Conservation (phyloP, 768 basidiomycete genomes). For the Suillus weaverae region DNA sequence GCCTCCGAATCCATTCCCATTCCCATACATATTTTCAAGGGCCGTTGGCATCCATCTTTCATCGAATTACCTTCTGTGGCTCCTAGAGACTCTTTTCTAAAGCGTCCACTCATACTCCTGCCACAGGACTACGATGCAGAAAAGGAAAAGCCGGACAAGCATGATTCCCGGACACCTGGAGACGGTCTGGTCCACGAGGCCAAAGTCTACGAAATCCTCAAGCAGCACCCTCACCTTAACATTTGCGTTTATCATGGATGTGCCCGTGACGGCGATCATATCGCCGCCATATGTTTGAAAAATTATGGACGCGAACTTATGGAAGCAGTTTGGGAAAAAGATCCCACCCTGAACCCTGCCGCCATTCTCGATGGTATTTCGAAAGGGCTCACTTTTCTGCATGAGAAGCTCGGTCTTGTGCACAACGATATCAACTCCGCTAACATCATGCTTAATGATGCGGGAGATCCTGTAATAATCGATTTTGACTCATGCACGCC, state of each 20-base stretch:
- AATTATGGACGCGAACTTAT: neutral
- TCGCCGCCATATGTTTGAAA: conserved; percentile 19
- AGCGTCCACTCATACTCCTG: neutral
- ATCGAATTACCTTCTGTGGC: neutral
- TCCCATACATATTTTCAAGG: neutral
- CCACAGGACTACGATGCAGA: neutral
- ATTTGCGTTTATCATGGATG: conserved; percentile 24
- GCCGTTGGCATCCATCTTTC: neutral
- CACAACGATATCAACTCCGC: conserved; percentile 28
- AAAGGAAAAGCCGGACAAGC: neutral
- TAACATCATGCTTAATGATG: conserved; percentile 28
- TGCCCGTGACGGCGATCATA: conserved; percentile 13
- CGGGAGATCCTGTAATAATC: conserved; percentile 22
- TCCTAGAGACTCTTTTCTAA: neutral
- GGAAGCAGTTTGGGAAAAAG: neutral
- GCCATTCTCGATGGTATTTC: conserved; percentile 14
- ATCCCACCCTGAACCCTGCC: neutral
- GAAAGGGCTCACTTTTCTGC: conserved; percentile 21
- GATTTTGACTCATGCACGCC: conserved; percentile 20
- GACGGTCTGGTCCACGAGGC: neutral
- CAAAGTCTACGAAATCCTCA: conserved; percentile 4
- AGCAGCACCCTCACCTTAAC: conserved; percentile 19
- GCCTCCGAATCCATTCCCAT: neutral
- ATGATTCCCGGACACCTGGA: neutral
- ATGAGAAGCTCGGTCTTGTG: conserved; percentile 26